These are phyloP conservation scores for Spongispora temasekensis DNA, from an alignment of 1,284 basidiomycete genomes.

Conservation along the genomic window DNA sequence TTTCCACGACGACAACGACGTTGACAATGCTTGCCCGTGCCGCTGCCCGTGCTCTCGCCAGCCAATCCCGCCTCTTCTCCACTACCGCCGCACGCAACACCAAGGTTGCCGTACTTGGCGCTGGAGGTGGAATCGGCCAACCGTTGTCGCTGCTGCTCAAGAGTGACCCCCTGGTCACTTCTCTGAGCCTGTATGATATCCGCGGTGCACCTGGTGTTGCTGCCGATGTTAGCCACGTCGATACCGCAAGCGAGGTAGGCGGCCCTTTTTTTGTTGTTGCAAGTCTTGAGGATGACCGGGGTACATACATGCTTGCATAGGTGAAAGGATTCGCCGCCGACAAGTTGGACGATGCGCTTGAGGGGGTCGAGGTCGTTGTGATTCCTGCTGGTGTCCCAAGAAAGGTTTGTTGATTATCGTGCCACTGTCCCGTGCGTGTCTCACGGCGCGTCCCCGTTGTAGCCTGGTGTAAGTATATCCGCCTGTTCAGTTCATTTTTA, in stretches of 20 bases:
- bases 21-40: conserved; percentile 58
- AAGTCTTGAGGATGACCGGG: not conserved
- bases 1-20: conserved; percentile 20
- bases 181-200: conserved; percentile 86
- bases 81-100: conserved; percentile 71
- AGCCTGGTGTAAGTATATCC: conserved; percentile 68
- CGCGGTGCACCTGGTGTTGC: conserved; percentile 92
- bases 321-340: conserved; percentile 82
- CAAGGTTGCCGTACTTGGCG: conserved; percentile 90
- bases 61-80: conserved; percentile 69
- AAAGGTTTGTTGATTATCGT: conserved; percentile 57
- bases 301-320: conserved; percentile 39
- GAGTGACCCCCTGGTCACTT: conserved; percentile 79
- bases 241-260: conserved; percentile 81
- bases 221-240: conserved; percentile 92
- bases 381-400: conserved; percentile 97
- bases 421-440: conserved; percentile 16
- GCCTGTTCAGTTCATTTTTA: too few species aligned
- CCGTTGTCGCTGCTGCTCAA: conserved; percentile 89
- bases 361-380: conserved; percentile 88
- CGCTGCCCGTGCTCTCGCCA: conserved; percentile 48
- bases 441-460: conserved; percentile 28
- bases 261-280: conserved; percentile 1
- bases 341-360: conserved; percentile 84
- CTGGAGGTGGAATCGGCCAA: conserved; percentile 92